phyloP scores from a whole-genome alignment of 306 rosid species.

The Cicer cuneatum region DNA sequence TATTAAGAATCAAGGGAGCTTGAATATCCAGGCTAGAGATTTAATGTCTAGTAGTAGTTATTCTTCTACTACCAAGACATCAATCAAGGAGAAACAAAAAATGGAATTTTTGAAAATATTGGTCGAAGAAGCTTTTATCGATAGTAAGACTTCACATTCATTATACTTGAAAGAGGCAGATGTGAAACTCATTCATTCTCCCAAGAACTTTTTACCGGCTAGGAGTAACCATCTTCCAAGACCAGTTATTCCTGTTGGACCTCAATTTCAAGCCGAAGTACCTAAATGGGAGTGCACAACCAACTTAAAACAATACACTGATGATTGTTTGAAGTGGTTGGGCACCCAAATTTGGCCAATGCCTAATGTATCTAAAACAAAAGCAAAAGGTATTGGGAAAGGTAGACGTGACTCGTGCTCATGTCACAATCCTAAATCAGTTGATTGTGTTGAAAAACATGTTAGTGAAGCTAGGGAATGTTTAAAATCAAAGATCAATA shows the following conservation, averaged over 20 bases:
- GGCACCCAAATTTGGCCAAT: slow-evolving; percentile 50
- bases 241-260: slow-evolving; percentile 52
- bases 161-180: slow-evolving; percentile 24
- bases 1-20: neutral
- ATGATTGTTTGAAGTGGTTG: slow-evolving; percentile 47
- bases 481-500: slow-evolving; percentile 44
- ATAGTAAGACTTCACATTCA: neutral
- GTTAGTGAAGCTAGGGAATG: slow-evolving; percentile 39
- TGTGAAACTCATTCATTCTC: neutral
- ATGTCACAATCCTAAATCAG: slow-evolving; percentile 44
- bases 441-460: slow-evolving; percentile 45
- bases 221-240: slow-evolving; percentile 5
- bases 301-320: neutral
- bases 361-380: neutral
- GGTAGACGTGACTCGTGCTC: slow-evolving; percentile 46
- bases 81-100: slow-evolving; percentile 23
- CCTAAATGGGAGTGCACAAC: slow-evolving; percentile 44
- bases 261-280: slow-evolving; percentile 59
- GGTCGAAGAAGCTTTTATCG: slow-evolving; percentile 15
- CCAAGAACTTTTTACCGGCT: slow-evolving; percentile 4
- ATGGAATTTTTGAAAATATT: neutral
- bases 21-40: slow-evolving; percentile 4
- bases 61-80: neutral
- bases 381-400: slow-evolving; percentile 37
- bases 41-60: neutral